A percentile compares a stretch with the other conserved stretches of the same genome.
These are phyloP conservation scores for Oryza glaberrima DNA, from an alignment of 176 grass and related monocot genomes.

Conservation along the genomic window DNA sequence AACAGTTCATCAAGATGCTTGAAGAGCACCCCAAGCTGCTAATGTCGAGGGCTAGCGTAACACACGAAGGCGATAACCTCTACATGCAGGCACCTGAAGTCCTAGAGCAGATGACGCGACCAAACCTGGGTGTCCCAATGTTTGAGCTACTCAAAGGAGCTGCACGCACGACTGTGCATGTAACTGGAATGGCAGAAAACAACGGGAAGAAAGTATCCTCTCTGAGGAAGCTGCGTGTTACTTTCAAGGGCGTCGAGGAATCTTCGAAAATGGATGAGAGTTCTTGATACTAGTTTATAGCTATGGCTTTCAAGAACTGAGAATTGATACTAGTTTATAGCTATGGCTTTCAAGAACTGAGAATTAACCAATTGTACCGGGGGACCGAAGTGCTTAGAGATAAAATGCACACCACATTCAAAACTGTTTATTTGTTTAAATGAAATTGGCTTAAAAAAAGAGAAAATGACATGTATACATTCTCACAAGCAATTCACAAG, in stretches of 20 bases:
- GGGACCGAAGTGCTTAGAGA: conserved; percentile 19
- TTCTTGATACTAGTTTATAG: conserved; percentile 26
- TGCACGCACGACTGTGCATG: conserved; percentile 60
- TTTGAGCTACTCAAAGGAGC: conserved; percentile 70
- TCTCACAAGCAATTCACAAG: no score
- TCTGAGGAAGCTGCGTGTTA: conserved; percentile 74
- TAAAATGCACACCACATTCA: neutral
- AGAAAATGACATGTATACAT: no score
- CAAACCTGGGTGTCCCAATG: conserved; percentile 62
- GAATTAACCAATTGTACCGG: conserved; percentile 16
- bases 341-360: conserved; percentile 5
- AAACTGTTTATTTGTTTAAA: neutral
- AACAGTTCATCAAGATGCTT: conserved; percentile 83
- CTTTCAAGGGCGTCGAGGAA: conserved; percentile 60
- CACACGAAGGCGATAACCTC: conserved; percentile 61
- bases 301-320: conserved; percentile 5
- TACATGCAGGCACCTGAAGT: no score
- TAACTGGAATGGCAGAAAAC: conserved; percentile 63
- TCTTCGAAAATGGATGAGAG: conserved; percentile 67
- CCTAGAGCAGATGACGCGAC: conserved; percentile 24
- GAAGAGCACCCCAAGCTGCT: conserved; percentile 65
- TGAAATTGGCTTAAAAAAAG: no score
- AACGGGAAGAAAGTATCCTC: conserved; percentile 76
- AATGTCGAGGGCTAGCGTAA: conserved; percentile 81
- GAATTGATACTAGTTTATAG: neutral